These are phyloP conservation scores for Cyathus striatus DNA, from an alignment of 768 basidiomycete genomes.

Conservation along the genomic window DNA sequence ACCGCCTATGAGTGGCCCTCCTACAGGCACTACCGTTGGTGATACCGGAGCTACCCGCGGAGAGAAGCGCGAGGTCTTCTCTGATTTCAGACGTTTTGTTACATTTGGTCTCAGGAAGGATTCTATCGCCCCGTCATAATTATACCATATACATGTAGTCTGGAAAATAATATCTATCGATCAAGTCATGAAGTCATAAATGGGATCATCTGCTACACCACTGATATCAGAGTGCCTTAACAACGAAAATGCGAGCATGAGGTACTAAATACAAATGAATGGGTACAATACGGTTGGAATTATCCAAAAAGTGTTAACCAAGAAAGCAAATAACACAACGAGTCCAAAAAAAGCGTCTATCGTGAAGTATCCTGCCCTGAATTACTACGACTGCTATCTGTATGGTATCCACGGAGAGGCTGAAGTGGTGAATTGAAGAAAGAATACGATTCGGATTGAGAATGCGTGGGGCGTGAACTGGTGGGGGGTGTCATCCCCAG, in stretches of 20 bases:
- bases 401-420: neutral
- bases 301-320: too few species aligned
- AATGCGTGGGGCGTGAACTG: constrained; percentile 6
- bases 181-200: neutral
- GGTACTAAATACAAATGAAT: neutral
- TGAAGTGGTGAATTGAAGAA: neutral
- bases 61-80: constrained; percentile 76
- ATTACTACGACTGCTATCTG: constrained; percentile 1
- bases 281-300: neutral
- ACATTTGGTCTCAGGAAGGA: constrained; percentile 85
- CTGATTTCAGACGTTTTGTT: constrained; percentile 83
- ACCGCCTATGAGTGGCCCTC: constrained; percentile 59
- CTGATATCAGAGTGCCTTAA: too few species aligned
- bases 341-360: too few species aligned
- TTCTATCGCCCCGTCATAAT: constrained; percentile 23
- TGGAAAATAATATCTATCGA: neutral
- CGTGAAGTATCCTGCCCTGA: neutral
- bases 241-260: too few species aligned
- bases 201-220: too few species aligned
- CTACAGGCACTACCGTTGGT: constrained; percentile 50
- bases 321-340: too few species aligned
- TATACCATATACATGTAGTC: neutral
- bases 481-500: constrained; percentile 20
- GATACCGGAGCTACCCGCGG: constrained; percentile 30
- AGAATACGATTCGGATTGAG: constrained; percentile 10